Percentiles rank a stretch among this genome's conserved stretches.
Conservation (phyloP, 2,329 filamentous ascomycete genomes). For the Zasmidium citrigriseum region DNA sequence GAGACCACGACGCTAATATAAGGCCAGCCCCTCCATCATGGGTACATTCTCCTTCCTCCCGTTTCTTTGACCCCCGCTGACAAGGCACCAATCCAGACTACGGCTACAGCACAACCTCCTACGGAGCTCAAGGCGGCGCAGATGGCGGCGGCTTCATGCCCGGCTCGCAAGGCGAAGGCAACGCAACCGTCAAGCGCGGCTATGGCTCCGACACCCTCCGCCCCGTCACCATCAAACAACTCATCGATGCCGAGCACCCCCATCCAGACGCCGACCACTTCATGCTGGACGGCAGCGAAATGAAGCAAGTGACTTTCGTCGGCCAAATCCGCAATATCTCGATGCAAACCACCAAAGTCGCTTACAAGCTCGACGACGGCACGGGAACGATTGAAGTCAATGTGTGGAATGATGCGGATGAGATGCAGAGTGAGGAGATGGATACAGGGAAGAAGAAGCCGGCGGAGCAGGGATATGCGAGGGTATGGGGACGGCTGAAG, state of each 20-base stretch:
- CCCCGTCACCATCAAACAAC: slow-evolving; percentile 93
- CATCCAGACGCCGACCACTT: slow-evolving; percentile 72
- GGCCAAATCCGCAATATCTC: slow-evolving; percentile 87
- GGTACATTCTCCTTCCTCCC: slow-evolving; percentile 4
- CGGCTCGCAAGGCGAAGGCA: slow-evolving; percentile 45
- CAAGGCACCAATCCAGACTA: slow-evolving; percentile 32
- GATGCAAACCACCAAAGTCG: slow-evolving; percentile 86
- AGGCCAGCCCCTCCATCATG: slow-evolving; percentile 7
- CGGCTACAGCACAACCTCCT: slow-evolving; percentile 58
- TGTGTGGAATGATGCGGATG: slow-evolving; percentile 73
- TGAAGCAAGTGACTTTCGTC: slow-evolving; percentile 77
- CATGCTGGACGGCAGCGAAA: slow-evolving; percentile 74
- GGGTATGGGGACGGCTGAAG: slow-evolving; percentile 83
- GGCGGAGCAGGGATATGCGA: slow-evolving; percentile 75
- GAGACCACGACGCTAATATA: not conserved
- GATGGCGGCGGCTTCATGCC: slow-evolving; percentile 63
- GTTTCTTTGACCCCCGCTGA: not conserved
- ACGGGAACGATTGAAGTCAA: slow-evolving; percentile 84
- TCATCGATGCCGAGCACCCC: slow-evolving; percentile 77
- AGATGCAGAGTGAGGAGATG: slow-evolving; percentile 42
- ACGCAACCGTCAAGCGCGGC: slow-evolving; percentile 48
- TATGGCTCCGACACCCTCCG: slow-evolving; percentile 84
- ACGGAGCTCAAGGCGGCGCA: slow-evolving; percentile 56
- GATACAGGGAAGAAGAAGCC: slow-evolving; percentile 55
- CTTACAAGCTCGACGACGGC: slow-evolving; percentile 91